Percentiles rank a stretch among this genome's conserved stretches.
Conservation (phyloP, 176 grass and related monocot genomes). For the Triticum dicoccoides region DNA sequence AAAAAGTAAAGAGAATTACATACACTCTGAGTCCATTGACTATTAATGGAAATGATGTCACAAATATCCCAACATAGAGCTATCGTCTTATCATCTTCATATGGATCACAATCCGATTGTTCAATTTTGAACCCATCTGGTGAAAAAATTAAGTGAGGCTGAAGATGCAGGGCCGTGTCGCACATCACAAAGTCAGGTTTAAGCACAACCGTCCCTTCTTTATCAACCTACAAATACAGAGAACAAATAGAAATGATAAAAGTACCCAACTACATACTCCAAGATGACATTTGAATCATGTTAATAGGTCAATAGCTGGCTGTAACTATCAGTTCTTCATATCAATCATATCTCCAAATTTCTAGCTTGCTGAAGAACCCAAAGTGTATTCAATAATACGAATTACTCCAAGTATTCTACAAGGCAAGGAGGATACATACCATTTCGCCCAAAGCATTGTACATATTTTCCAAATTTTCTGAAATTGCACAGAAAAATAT, state of each 20-base stretch:
- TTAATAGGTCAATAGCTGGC: neutral
- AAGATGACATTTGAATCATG: neutral
- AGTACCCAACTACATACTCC: neutral
- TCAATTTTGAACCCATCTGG: slow-evolving; percentile 72
- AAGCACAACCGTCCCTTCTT: slow-evolving; percentile 49
- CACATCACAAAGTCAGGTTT: slow-evolving; percentile 61
- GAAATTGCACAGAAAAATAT: slow-evolving; percentile 23
- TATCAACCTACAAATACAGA: slow-evolving; percentile 52
- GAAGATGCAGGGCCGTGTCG: slow-evolving; percentile 28
- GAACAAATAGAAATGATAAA: slow-evolving; percentile 3
- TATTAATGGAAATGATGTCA: slow-evolving; percentile 60
- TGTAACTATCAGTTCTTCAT: neutral
- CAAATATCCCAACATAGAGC: slow-evolving; percentile 44
- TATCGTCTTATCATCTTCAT: slow-evolving; percentile 48
- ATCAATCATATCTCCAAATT: neutral
- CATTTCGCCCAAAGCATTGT: slow-evolving; percentile 11
- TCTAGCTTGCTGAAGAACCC: neutral
- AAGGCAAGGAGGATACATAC: slow-evolving; percentile 1
- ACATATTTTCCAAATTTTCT: slow-evolving; percentile 30
- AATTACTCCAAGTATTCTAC: neutral
- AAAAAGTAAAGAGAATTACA: slow-evolving; percentile 30
- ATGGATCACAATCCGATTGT: slow-evolving; percentile 39
- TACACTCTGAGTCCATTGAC: slow-evolving; percentile 70
- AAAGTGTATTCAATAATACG: slow-evolving; percentile 13
- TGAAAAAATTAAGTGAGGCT: slow-evolving; percentile 62